Evolutionary conservation across 352 stramenopile genomes (phyloP), one percentile per base, ranked within the genome.

Genomic region (Hyaloperonospora arabidopsidis): DNA sequence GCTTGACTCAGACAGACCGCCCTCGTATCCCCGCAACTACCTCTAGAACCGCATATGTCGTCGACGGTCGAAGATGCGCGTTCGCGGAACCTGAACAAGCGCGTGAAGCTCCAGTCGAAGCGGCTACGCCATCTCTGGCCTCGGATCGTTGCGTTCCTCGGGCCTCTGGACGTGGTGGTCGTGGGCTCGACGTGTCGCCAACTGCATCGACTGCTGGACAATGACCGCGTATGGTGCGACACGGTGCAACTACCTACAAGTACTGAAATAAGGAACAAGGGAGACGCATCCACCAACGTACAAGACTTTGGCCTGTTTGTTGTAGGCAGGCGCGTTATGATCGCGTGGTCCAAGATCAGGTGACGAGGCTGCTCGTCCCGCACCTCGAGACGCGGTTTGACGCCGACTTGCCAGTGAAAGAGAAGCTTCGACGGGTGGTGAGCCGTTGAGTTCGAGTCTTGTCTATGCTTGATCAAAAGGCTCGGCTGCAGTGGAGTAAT

Each of bases 31-130:
- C 38, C 65, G 45, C 48, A 49, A 21, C 36, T 53, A 7, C 51
- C 65, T 21, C 41, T 75, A 40, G 63, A 67, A 35, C 48, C 54
- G 29, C 61, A 53, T 40, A 47, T 63, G 44, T 67, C 68, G 44
- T 70, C 62, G 18, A 71, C 60, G 52, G 54, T 68, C 32, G 66
- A 66, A 44, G 59, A 79, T 50, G 70, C 68, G 49, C 64, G 59
- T 23, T 40, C 43, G 44, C 72, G 72, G 15, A 84, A 84, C 51
- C 55, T 61, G 12, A 34, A 48, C 45, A 82, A 80, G 62, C 74
- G 74, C 50, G 61, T 84, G 34, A 81, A 82, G 61, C 40, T 84
- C 22, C 54, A 75, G 23, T 84, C 74, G 22, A 84, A 84, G 65
- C 67, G 74, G 17, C 48, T 84, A 57, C 71, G 74, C 45, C 59